Percentiles rank a stretch among this genome's conserved stretches.
Conservation (phyloP, 257 asterid genomes). For the Leptodermis oblonga region DNA sequence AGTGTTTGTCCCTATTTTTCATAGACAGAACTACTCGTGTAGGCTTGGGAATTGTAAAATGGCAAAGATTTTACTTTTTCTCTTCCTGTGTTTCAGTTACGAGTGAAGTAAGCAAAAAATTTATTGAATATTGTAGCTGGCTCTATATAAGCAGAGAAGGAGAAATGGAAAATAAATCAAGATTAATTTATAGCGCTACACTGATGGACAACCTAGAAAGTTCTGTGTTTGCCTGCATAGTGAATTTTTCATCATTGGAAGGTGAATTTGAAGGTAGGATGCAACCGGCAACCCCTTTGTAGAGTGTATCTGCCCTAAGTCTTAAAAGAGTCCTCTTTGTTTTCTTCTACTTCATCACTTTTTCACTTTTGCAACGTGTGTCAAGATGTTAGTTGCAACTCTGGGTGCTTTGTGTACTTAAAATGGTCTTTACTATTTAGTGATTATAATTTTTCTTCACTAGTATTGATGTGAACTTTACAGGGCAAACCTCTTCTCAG, state of each 20-base stretch:
- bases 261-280: neutral
- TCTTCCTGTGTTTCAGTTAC: no score
- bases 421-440: neutral
- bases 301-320: neutral
- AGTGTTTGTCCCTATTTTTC: no score
- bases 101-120: no score
- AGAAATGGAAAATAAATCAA: no score
- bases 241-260: neutral
- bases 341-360: neutral
- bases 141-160: no score
- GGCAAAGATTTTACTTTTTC: no score
- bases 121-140: no score
- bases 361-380: neutral
- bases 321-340: neutral
- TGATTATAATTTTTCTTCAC: neutral
- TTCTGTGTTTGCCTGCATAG: neutral
- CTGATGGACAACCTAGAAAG: no score
- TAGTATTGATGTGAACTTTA: neutral
- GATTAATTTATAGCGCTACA: no score
- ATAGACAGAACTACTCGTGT: no score
- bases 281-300: neutral
- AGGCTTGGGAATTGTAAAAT: no score
- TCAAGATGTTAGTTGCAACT: neutral
- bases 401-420: neutral
- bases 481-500: conserved; percentile 78